Evolutionary conservation across 169 alveolate species (phyloP).

Genomic region (Eimeria tenella): DNA sequence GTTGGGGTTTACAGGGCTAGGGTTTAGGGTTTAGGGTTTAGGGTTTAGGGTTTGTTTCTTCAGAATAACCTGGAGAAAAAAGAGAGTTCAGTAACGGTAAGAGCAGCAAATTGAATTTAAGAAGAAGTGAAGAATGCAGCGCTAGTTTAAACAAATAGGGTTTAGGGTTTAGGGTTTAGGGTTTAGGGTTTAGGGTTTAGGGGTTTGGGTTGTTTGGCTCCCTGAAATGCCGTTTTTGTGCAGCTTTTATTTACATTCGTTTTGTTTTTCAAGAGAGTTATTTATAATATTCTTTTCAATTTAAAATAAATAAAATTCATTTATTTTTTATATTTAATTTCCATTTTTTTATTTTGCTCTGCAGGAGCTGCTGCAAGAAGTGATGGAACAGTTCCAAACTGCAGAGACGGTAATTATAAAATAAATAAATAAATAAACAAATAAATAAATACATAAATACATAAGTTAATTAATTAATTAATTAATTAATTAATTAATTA

Average conservation of each 20-base stretch:
- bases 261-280: too few relatives aligned
- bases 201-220: background rate
- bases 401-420: background rate
- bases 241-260: too few relatives aligned
- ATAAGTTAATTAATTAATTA: too few relatives aligned
- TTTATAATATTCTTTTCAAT: too few relatives aligned
- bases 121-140: background rate
- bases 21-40: background rate
- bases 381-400: background rate
- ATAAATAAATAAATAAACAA: too few relatives aligned
- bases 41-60: background rate
- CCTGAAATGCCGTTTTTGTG: background rate
- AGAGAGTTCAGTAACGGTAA: background rate
- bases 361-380: background rate
- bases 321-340: too few relatives aligned
- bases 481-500: too few relatives aligned
- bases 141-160: background rate
- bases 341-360: too few relatives aligned
- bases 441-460: too few relatives aligned
- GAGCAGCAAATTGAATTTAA: background rate
- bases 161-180: slow-evolving; percentile 7
- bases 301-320: too few relatives aligned
- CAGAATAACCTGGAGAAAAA: background rate
- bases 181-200: background rate
- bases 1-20: too few relatives aligned